These are phyloP conservation scores for Pseudocercospora cruenta DNA, from an alignment of 2,329 filamentous ascomycete genomes.

Conservation along the genomic window DNA sequence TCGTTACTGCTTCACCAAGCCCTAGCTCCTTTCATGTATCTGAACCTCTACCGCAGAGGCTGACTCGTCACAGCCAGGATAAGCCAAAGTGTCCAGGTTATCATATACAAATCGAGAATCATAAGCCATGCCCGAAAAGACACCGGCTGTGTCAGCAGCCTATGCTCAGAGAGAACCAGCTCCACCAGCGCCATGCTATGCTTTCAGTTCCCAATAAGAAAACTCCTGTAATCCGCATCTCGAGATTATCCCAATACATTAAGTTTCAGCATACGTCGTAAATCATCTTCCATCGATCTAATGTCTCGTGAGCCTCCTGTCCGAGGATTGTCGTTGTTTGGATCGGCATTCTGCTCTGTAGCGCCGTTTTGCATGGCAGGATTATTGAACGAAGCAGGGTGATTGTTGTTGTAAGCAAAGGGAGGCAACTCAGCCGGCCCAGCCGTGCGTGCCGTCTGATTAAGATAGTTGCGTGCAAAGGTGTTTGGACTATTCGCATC, in stretches of 20 bases:
- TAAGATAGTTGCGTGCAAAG: constrained; percentile 39
- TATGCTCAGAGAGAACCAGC: background rate
- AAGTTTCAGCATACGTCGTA: constrained; percentile 45
- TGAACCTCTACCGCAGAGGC: background rate
- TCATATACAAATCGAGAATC: background rate
- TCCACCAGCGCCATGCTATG: constrained; percentile 24
- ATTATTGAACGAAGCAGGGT: constrained; percentile 13
- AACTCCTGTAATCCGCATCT: constrained; percentile 9
- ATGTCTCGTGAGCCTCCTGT: constrained; percentile 33
- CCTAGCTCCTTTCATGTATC: background rate
- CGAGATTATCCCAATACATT: constrained; percentile 32
- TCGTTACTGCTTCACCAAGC: background rate
- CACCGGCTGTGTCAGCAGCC: constrained; percentile 1
- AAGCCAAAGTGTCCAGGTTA: background rate
- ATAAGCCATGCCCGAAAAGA: constrained; percentile 7
- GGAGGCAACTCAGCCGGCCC: constrained; percentile 27
- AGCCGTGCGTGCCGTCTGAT: constrained; percentile 36
- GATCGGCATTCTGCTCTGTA: constrained; percentile 17
- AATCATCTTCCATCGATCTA: constrained; percentile 44
- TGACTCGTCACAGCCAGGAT: background rate
- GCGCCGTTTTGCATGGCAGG: constrained; percentile 21
- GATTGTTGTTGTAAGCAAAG: constrained; percentile 24
- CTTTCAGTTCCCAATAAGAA: constrained; percentile 1
- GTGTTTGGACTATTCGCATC: constrained; percentile 29
- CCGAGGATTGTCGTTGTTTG: constrained; percentile 14